These are phyloP conservation scores for Toxoplasma gondii DNA, from an alignment of 169 alveolate species.

Conservation along the genomic window DNA sequence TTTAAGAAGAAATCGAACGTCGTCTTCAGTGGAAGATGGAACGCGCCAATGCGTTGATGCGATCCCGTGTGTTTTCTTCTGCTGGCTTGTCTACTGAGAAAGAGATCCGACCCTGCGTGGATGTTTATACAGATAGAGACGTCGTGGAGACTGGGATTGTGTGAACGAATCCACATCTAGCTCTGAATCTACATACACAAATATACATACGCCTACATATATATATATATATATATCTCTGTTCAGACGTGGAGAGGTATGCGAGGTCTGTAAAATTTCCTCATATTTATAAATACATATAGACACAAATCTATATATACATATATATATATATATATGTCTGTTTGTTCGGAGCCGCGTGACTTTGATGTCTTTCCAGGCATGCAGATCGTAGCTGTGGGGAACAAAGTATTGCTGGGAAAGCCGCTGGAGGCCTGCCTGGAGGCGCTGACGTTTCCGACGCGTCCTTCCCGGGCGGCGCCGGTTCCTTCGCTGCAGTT, in stretches of 20 bases:
- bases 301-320: not conserved
- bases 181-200: not conserved
- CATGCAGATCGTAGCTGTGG: not conserved
- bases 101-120: not conserved
- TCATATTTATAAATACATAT: not conserved
- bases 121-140: not conserved
- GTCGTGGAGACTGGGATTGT: too few species aligned
- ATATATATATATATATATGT: not conserved
- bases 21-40: too few species aligned
- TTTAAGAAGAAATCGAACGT: too few species aligned
- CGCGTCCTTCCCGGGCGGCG: not conserved
- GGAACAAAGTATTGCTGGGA: not conserved
- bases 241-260: not conserved
- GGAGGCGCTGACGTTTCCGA: slow-evolving; percentile 28
- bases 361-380: not conserved
- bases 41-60: too few species aligned
- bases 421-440: slow-evolving; percentile 15
- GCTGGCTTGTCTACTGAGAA: too few species aligned
- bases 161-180: not conserved
- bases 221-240: not conserved
- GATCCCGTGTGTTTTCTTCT: too few species aligned
- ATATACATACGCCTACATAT: not conserved
- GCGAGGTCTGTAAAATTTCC: not conserved
- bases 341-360: not conserved
- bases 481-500: not conserved